Base-by-base conservation (phyloP, 129 eudicot genomes). In the Smallanthus sonchifolius region DNA sequence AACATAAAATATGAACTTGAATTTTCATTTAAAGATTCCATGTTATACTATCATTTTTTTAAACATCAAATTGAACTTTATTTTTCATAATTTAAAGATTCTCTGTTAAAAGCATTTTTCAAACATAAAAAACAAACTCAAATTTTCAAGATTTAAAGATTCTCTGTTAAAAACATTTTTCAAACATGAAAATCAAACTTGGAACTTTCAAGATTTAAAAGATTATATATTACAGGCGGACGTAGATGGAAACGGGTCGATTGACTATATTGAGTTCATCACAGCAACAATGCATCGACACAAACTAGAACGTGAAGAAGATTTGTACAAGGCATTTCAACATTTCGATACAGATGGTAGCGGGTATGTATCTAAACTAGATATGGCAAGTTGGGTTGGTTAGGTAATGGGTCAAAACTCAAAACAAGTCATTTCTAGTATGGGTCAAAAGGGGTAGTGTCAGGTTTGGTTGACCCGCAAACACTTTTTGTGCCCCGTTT, bases 211-310 rank as follows among this genome's bases (percentile, higher is more conserved):
- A 51, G 63, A 17, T 57, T 2, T 14, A 14, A 57, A 57, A 28
- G 32, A 4, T 19, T 54, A 4, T 24, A 39, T 69, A 20, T 78
- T 15, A 14, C 78, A 93, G 98, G 98, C 96, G 36, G 98, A 93
- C 34, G 96, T 89, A 43, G 98, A 93, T 79, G 98, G 98, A 59
- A 84, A 90, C 16, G 98, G 98, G 65, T 75, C 96, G 17, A 93
- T 93, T 16, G 96, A 93, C 70, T 93, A 93, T 82, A 90, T 87
- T 11, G 98, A 93, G 86, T 93, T 93, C 77, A 83, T 90, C 59
- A 93, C 98, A 2, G 98, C 98, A 36, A 93, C 98, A 15, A 93
- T 93, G 98, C 98, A 93, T 76, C 86, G 92, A 75, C 91, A 90
- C 87, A 90, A 83, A 80, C 79, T 90, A 69, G 98, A 93, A 67